These are phyloP conservation scores for Miamiensis avidus DNA, from an alignment of 169 alveolate species.

Conservation along the genomic window DNA sequence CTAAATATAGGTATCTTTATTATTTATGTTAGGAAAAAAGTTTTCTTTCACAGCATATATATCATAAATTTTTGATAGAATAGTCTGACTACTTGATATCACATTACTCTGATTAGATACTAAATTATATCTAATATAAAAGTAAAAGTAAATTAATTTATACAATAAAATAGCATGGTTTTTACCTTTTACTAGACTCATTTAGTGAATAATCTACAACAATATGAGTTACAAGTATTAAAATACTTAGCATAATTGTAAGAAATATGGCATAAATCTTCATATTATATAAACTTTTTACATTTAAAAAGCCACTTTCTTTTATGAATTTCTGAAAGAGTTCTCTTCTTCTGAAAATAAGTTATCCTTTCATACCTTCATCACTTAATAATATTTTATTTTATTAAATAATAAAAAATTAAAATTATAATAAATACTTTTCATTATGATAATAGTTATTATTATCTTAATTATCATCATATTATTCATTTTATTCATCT, in stretches of 20 bases:
- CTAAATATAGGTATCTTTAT: background rate
- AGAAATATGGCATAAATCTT: background rate
- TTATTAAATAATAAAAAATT: too few relatives aligned
- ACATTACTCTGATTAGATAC: background rate
- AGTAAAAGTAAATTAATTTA: too few relatives aligned
- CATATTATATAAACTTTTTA: background rate
- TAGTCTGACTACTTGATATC: background rate
- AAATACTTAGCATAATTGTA: background rate
- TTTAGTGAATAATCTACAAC: background rate
- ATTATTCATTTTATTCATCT: slow-evolving; percentile 5
- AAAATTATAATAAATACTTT: too few relatives aligned
- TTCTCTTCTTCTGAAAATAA: slow-evolving; percentile 7
- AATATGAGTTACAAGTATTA: background rate
- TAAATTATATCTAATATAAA: too few relatives aligned
- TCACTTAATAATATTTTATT: background rate
- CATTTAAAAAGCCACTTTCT: background rate
- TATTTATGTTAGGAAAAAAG: background rate
- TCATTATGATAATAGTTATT: too few relatives aligned
- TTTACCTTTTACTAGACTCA: slow-evolving; percentile 1
- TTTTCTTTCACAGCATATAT: slow-evolving; percentile 4
- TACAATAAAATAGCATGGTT: too few relatives aligned
- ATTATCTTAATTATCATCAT: too few relatives aligned
- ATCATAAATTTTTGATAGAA: background rate
- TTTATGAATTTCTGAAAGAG: too few relatives aligned
- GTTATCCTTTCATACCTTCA: slow-evolving; percentile 8